A percentile compares a stretch with the other conserved stretches of the same genome.
Evolutionary conservation across 164 flowering plant genomes (phyloP).

Genomic region (Vitis rotundifolia): DNA sequence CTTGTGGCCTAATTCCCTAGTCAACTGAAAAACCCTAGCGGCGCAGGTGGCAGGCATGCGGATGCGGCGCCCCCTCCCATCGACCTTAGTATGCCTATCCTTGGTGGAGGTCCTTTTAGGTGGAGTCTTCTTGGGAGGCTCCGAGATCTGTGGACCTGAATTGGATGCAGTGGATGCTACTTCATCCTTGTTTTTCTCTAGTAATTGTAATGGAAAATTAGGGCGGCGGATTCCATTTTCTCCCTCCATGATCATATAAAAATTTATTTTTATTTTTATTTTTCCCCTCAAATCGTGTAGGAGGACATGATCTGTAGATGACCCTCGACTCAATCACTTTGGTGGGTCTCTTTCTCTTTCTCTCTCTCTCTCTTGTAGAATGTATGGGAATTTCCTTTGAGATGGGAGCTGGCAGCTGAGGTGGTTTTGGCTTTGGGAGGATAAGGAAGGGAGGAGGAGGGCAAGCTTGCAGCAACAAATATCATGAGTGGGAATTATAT

Average conservation of each 20-base stretch:
- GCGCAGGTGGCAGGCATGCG: conserved; percentile 89
- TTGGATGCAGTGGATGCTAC: not conserved
- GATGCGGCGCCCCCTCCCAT: conserved; percentile 82
- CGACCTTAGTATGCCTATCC: conserved; percentile 82
- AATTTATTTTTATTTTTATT: conserved; percentile 2
- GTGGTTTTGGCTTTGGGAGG: conserved; percentile 13
- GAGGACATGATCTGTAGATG: conserved; percentile 26
- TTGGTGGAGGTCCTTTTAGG: conserved; percentile 67
- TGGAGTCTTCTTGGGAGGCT: conserved; percentile 42
- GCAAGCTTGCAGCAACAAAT: conserved; percentile 69
- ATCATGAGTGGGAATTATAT: conserved; percentile 64
- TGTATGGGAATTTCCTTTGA: conserved; percentile 18
- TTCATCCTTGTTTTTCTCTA: conserved; percentile 54
- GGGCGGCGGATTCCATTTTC: conserved; percentile 49
- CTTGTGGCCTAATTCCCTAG: conserved; percentile 72
- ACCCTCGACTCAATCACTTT: conserved; percentile 23
- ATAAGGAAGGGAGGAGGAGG: conserved; percentile 12
- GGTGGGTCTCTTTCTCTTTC: conserved; percentile 34
- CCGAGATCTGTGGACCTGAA: not conserved
- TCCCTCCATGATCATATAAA: conserved; percentile 47
- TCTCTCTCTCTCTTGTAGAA: conserved; percentile 17
- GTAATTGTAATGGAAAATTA: conserved; percentile 66
- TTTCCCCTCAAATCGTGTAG: not conserved
- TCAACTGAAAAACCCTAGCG: conserved; percentile 80
- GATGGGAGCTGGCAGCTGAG: conserved; percentile 30